Conservation (phyloP, 805 yeast species). For the Hanseniaspora lachancei region DNA sequence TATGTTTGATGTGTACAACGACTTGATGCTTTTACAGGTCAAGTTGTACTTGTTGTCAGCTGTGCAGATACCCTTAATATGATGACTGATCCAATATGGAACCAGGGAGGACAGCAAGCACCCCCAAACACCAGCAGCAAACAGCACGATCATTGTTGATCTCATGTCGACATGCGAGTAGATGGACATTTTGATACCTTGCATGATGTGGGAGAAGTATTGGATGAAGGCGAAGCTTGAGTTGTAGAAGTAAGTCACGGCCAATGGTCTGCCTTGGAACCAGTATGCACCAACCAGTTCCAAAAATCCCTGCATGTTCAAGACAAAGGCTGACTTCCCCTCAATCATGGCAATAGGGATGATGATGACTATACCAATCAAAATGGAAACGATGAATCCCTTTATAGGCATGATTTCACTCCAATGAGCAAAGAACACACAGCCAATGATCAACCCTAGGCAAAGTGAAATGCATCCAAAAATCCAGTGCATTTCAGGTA, state of each 20-base stretch:
- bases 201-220: conserved; percentile 29
- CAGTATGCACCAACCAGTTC: conserved; percentile 55
- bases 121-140: conserved; percentile 35
- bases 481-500: conserved; percentile 40
- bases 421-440: conserved; percentile 30
- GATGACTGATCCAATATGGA: conserved; percentile 30
- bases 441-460: conserved; percentile 35
- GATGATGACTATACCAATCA: conserved; percentile 41
- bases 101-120: conserved; percentile 33
- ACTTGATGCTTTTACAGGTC: conserved; percentile 35
- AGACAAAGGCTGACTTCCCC: conserved; percentile 47
- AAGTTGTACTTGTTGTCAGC: conserved; percentile 33
- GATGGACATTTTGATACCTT: conserved; percentile 51
- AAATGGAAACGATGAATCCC: conserved; percentile 41
- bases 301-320: conserved; percentile 49
- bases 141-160: conserved; percentile 41
- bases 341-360: conserved; percentile 50
- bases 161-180: conserved; percentile 54
- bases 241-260: conserved; percentile 45
- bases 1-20: conserved; percentile 43
- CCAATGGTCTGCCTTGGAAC: conserved; percentile 47
- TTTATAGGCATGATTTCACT: conserved; percentile 28
- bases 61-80: conserved; percentile 33
- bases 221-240: conserved; percentile 42
- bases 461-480: conserved; percentile 49